Percentiles rank a stretch among this genome's conserved stretches.
These are phyloP conservation scores for grape (Vitis vinifera) DNA, from an alignment of 164 flowering plant species.

Conservation along the genomic window DNA sequence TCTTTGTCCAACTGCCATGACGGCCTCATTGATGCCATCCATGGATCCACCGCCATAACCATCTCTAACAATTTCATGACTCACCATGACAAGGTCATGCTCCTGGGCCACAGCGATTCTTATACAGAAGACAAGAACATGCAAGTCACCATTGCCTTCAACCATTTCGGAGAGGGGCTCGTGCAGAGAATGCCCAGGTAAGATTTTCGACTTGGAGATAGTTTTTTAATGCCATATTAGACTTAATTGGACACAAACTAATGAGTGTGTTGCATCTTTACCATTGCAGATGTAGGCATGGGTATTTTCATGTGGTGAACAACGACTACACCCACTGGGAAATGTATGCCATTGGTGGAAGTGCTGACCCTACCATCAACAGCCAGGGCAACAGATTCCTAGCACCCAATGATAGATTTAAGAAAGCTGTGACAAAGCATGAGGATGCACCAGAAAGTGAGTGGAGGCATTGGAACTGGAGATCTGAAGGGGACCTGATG, in stretches of 20 bases:
- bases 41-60: conserved; percentile 51
- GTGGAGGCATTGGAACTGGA: conserved; percentile 36
- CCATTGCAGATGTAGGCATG: conserved; percentile 44
- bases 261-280: background rate
- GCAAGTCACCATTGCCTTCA: conserved; percentile 51
- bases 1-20: conserved; percentile 46
- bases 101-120: conserved; percentile 44
- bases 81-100: conserved; percentile 56
- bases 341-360: conserved; percentile 63
- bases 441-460: conserved; percentile 26
- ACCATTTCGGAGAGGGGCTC: conserved; percentile 54
- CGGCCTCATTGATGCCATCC: conserved; percentile 49
- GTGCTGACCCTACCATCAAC: conserved; percentile 46
- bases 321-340: conserved; percentile 58
- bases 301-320: conserved; percentile 59
- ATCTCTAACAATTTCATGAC: conserved; percentile 50
- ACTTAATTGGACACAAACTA: too few species aligned
- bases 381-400: conserved; percentile 53
- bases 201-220: background rate
- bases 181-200: conserved; percentile 64
- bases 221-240: background rate
- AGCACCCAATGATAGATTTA: conserved; percentile 29
- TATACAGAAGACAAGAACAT: conserved; percentile 40
- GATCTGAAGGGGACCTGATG: conserved; percentile 28
- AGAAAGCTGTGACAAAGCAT: conserved; percentile 30